Conservation (phyloP, 441 rosid species). For the Jatropha multifida region DNA sequence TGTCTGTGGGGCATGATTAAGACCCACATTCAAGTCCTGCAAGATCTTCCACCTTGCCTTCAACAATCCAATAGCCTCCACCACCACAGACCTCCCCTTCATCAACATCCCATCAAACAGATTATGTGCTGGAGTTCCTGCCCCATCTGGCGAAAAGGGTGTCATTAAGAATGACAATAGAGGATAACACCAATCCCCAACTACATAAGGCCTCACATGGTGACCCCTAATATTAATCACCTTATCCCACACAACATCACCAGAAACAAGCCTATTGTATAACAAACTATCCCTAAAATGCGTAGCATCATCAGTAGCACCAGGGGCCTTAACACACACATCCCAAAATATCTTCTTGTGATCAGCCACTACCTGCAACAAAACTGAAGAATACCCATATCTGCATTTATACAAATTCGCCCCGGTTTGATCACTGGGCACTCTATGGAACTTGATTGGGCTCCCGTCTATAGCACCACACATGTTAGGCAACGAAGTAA, state of each 20-base stretch:
- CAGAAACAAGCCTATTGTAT: conserved; percentile 72
- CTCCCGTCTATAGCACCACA: conserved; percentile 92
- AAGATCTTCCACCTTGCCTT: conserved; percentile 93
- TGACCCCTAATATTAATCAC: conserved; percentile 71
- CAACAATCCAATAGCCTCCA: conserved; percentile 88
- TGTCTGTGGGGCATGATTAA: conserved; percentile 90
- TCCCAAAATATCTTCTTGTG: conserved; percentile 96
- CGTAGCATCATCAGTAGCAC: conserved; percentile 67
- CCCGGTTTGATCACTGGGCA: conserved; percentile 28
- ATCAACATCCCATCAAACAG: conserved; percentile 94
- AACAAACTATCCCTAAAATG: conserved; percentile 89
- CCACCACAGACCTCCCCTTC: conserved; percentile 91
- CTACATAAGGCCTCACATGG: conserved; percentile 79
- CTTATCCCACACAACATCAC: conserved; percentile 93
- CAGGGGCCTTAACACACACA: conserved; percentile 91
- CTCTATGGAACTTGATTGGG: conserved; percentile 60
- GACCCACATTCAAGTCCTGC: conserved; percentile 88
- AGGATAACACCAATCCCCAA: conserved; percentile 97
- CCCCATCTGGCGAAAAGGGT: conserved; percentile 76
- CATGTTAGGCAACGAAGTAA: conserved; percentile 80
- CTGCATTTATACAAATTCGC: conserved; percentile 49
- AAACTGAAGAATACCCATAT: conserved; percentile 77
- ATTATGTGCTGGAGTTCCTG: conserved; percentile 80
- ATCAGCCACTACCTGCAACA: conserved; percentile 91
- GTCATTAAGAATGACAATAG: conserved; percentile 80